A percentile compares a stretch with the other conserved stretches of the same genome.
phyloP scores from a whole-genome alignment of 768 basidiomycete species.

The Mycena chlorophos region DNA sequence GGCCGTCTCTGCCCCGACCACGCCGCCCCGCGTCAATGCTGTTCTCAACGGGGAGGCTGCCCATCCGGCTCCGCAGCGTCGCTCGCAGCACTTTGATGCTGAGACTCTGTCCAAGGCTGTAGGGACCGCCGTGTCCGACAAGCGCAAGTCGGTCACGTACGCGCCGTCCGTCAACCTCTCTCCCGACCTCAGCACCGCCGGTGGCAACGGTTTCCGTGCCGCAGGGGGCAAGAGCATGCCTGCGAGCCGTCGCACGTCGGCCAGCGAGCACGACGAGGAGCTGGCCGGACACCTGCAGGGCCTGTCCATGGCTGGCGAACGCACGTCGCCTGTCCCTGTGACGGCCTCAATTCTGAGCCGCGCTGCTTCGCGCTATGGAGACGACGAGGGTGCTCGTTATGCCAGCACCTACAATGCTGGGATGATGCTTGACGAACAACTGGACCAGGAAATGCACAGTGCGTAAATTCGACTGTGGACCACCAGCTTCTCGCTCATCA shows the following conservation, averaged over 20 bases:
- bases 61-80: constrained; percentile 41
- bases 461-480: constrained; percentile 31
- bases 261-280: constrained; percentile 84
- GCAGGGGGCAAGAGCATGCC: constrained; percentile 91
- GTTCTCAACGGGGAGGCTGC: constrained; percentile 63
- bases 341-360: constrained; percentile 52
- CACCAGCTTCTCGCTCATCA: constrained; percentile 13
- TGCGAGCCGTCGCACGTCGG: constrained; percentile 84
- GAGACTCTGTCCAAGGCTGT: constrained; percentile 70
- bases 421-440: constrained; percentile 89
- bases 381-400: constrained; percentile 60
- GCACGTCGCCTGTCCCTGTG: constrained; percentile 56
- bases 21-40: constrained; percentile 78
- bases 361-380: constrained; percentile 51
- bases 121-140: constrained; percentile 64
- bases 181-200: constrained; percentile 55
- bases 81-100: constrained; percentile 56
- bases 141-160: constrained; percentile 85
- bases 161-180: constrained; percentile 76
- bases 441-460: constrained; percentile 96
- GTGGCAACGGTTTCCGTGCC: constrained; percentile 60
- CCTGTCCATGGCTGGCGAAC: constrained; percentile 66
- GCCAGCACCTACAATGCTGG: constrained; percentile 75
- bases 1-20: constrained; percentile 87
- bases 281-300: constrained; percentile 74